phyloP scores from a whole-genome alignment of 768 basidiomycete species.

The Mycena sanguinolenta region DNA sequence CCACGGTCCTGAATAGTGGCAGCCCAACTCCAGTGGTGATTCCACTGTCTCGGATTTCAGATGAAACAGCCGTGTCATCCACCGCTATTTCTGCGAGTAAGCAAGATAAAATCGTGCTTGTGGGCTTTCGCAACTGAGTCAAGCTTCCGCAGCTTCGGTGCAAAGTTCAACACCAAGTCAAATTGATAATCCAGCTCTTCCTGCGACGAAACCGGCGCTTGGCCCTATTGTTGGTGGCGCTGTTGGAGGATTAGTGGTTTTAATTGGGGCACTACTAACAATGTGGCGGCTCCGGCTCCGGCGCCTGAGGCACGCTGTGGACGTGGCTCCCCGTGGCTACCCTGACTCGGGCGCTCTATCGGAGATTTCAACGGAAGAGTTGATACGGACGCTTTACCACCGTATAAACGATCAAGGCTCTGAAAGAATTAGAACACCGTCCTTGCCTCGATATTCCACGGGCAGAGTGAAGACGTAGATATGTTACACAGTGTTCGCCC shows the following conservation, averaged over 20 bases:
- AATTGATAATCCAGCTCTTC: neutral
- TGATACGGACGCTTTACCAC: neutral
- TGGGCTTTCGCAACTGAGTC: neutral
- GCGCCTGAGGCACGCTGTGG: neutral
- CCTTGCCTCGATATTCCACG: neutral
- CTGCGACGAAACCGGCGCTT: neutral
- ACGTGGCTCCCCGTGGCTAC: neutral
- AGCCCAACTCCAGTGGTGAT: neutral
- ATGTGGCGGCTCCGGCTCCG: neutral
- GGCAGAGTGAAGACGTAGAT: too few species aligned
- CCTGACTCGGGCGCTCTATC: neutral
- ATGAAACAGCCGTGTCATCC: neutral
- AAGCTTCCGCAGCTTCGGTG: neutral
- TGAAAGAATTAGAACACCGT: neutral
- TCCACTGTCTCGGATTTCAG: neutral
- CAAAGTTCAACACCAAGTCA: neutral
- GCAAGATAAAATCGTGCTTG: neutral
- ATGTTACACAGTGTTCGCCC: too few species aligned
- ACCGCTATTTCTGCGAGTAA: neutral
- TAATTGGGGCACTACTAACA: neutral
- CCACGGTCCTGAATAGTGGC: neutral
- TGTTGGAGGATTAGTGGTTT: neutral
- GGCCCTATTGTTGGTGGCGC: neutral
- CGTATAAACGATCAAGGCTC: neutral
- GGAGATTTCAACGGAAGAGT: neutral